Conservation (phyloP, 495 filamentous ascomycete genomes). For the Friedmanniomyces endolithicus region DNA sequence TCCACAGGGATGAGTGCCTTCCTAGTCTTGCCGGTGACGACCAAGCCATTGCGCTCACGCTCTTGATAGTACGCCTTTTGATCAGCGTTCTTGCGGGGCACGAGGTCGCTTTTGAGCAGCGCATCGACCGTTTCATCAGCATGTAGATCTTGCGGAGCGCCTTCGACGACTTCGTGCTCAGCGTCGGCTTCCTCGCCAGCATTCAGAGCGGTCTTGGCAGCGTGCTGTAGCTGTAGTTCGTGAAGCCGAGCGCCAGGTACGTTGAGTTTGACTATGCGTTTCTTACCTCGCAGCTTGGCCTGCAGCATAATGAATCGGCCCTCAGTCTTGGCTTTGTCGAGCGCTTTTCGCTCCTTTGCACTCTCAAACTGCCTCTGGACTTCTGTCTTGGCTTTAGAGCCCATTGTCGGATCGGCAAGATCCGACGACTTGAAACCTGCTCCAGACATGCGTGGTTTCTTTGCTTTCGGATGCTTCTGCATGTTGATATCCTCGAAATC, state of each 20-base stretch:
- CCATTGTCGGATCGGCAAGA: constrained; percentile 5
- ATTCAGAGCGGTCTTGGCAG: constrained; percentile 10
- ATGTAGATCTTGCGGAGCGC: constrained; percentile 1
- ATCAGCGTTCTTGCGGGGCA: constrained; percentile 11
- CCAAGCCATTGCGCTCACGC: constrained; percentile 2
- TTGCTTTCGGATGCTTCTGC: constrained; percentile 20
- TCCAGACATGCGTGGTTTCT: constrained; percentile 18
- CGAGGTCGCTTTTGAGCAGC: constrained; percentile 16
- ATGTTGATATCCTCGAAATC: constrained; percentile 22
- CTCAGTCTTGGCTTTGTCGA: constrained; percentile 30
- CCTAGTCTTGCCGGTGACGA: constrained; percentile 6
- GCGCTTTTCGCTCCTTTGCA: constrained; percentile 26
- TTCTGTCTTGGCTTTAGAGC: constrained; percentile 21
- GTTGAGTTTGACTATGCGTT: constrained; percentile 25
- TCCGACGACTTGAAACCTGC: constrained; percentile 15
- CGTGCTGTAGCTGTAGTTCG: constrained; percentile 12
- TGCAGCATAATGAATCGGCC: constrained; percentile 28
- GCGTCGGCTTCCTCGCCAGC: constrained; percentile 13
- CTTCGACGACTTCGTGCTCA: constrained; percentile 12
- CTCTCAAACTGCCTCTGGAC: constrained; percentile 30
- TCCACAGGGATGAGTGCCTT: constrained; percentile 20
- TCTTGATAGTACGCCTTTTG: constrained; percentile 7
- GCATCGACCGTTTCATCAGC: neutral
- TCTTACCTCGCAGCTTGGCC: constrained; percentile 27
- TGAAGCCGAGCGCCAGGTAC: constrained; percentile 7